These are phyloP conservation scores for Torulaspora microellipsoides DNA, from an alignment of 805 yeast species.

Conservation along the genomic window DNA sequence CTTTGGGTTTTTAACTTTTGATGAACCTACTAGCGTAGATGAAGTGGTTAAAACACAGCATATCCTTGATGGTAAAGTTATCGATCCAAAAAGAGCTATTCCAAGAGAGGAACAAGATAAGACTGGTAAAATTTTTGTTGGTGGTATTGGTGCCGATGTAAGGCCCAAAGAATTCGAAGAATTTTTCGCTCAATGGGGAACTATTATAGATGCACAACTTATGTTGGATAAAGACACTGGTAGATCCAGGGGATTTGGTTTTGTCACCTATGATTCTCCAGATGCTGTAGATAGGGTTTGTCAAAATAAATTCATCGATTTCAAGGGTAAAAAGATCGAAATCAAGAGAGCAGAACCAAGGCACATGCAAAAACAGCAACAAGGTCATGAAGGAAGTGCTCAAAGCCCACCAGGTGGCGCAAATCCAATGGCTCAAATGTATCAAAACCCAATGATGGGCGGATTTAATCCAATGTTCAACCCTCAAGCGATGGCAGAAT, in stretches of 20 bases:
- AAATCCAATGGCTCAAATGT: constrained; percentile 28
- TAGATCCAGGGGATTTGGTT: constrained; percentile 94
- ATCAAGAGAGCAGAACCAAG: constrained; percentile 82
- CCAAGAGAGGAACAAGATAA: constrained; percentile 97
- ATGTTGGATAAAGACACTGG: constrained; percentile 98
- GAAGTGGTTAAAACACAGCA: constrained; percentile 83
- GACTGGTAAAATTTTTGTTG: constrained; percentile 94
- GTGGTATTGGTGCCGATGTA: constrained; percentile 92
- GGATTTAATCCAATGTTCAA: constrained; percentile 35
- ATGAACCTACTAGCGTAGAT: constrained; percentile 75
- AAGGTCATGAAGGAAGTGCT: constrained; percentile 14
- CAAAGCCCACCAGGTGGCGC: constrained; percentile 20
- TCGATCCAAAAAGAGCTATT: constrained; percentile 96
- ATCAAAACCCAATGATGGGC: constrained; percentile 35
- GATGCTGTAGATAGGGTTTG: constrained; percentile 90
- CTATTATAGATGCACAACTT: constrained; percentile 89
- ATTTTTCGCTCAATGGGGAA: constrained; percentile 83
- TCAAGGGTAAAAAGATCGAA: constrained; percentile 83
- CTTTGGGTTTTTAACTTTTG: constrained; percentile 88
- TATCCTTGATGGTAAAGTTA: constrained; percentile 88
- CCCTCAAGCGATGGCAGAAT: constrained; percentile 59
- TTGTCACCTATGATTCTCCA: constrained; percentile 91
- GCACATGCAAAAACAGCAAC: constrained; percentile 52
- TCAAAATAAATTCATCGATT: constrained; percentile 70
- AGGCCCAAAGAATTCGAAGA: constrained; percentile 85